Conservation (phyloP, 306 rosid genomes). For the Alnus rubra region DNA sequence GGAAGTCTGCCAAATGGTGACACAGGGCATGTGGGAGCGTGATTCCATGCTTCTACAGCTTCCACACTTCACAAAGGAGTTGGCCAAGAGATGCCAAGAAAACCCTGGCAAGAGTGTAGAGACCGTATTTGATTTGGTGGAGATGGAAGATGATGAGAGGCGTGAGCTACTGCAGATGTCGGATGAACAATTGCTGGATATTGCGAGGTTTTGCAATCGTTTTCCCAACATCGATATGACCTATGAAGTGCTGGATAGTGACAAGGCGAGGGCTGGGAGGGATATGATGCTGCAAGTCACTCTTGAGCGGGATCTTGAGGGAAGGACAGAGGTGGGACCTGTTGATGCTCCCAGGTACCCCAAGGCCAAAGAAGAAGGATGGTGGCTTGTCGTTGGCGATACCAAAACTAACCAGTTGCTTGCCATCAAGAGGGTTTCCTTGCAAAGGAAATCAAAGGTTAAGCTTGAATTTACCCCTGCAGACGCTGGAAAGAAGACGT, state of each 20-base stretch:
- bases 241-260: conserved; percentile 65
- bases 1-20: conserved; percentile 98
- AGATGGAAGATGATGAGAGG: conserved; percentile 90
- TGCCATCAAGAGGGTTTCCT: conserved; percentile 77
- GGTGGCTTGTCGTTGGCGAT: conserved; percentile 97
- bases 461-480: conserved; percentile 77
- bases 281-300: conserved; percentile 61
- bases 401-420: conserved; percentile 66
- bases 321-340: conserved; percentile 64
- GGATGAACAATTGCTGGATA: conserved; percentile 66
- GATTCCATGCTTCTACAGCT: conserved; percentile 90
- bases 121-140: conserved; percentile 82
- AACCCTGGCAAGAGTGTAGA: conserved; percentile 68
- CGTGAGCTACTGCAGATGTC: conserved; percentile 75
- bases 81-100: conserved; percentile 81
- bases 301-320: conserved; percentile 79
- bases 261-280: conserved; percentile 59
- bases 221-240: conserved; percentile 82
- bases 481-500: conserved; percentile 71
- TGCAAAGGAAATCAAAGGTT: conserved; percentile 69
- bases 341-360: conserved; percentile 82
- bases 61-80: conserved; percentile 88
- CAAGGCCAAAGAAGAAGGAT: conserved; percentile 87
- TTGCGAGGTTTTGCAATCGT: conserved; percentile 78
- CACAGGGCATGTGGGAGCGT: conserved; percentile 93